Conservation (phyloP, 495 filamentous ascomycete genomes). For the Penicillium argentinense region DNA sequence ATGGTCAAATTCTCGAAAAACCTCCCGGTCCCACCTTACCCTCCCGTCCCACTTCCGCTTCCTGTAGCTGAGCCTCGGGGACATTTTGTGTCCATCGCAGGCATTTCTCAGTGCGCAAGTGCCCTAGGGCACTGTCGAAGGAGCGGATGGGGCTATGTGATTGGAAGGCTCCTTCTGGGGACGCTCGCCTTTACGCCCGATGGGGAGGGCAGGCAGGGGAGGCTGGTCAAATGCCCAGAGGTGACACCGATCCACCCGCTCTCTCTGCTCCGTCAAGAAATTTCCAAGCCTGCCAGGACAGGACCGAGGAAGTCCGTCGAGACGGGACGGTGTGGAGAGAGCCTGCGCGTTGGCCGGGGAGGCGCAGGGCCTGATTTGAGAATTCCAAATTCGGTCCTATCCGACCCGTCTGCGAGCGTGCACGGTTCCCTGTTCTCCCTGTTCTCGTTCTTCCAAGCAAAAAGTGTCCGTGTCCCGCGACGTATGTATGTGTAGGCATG, state of each 20-base stretch:
- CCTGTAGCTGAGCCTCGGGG: conserved; percentile 11
- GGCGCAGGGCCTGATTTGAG: conserved; percentile 1
- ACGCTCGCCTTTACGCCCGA: neutral
- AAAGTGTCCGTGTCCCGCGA: too few relatives aligned
- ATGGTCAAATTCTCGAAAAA: conserved; percentile 7
- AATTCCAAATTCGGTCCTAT: conserved; percentile 25
- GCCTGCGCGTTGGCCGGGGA: conserved; percentile 4
- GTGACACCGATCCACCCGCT: conserved; percentile 4
- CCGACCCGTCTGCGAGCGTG: conserved; percentile 13
- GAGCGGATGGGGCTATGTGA: conserved; percentile 1
- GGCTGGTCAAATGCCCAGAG: conserved; percentile 1
- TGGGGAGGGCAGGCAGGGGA: neutral
- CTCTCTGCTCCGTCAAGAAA: neutral
- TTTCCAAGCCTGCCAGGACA: neutral
- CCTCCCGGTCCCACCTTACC: neutral
- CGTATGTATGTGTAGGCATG: too few relatives aligned
- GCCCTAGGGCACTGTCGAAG: neutral
- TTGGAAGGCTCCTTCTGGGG: conserved; percentile 1
- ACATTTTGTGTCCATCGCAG: neutral
- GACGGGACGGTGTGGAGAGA: neutral
- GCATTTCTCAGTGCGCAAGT: too few relatives aligned
- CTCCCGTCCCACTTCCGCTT: conserved; percentile 7
- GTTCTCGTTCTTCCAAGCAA: too few relatives aligned
- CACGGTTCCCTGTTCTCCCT: conserved; percentile 15
- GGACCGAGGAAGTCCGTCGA: neutral